Conservation (phyloP, 192 early-diverging fungal genomes). For the Phycomyces blakesleeanus region DNA sequence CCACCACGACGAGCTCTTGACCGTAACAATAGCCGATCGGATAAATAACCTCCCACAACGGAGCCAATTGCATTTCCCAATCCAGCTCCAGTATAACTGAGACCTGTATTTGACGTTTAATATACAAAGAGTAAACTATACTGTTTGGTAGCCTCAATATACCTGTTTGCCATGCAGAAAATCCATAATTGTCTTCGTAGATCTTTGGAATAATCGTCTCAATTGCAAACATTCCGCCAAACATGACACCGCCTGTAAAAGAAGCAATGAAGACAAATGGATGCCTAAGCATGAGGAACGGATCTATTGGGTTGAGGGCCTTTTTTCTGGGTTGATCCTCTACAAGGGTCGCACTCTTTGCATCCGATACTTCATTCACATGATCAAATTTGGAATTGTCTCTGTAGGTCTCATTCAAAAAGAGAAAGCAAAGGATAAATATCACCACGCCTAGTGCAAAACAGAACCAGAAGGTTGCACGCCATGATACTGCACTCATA, state of each 20-base stretch:
- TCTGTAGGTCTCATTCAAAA: slow-evolving; percentile 38
- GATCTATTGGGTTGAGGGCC: slow-evolving; percentile 4
- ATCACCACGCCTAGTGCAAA: slow-evolving; percentile 14
- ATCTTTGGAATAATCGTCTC: slow-evolving; percentile 32
- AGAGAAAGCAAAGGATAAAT: slow-evolving; percentile 37
- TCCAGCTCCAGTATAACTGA: slow-evolving; percentile 38
- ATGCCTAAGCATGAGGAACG: slow-evolving; percentile 28
- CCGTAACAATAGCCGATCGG: slow-evolving; percentile 35
- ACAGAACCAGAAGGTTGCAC: slow-evolving; percentile 7
- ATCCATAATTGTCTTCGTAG: slow-evolving; percentile 20
- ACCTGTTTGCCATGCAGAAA: slow-evolving; percentile 35
- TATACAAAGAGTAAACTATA: too few relatives aligned
- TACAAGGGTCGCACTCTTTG: not conserved
- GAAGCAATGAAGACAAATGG: slow-evolving; percentile 38
- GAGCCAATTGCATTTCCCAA: slow-evolving; percentile 42
- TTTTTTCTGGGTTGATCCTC: not conserved
- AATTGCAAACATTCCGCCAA: slow-evolving; percentile 49
- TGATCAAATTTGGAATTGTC: not conserved
- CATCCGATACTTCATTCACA: not conserved
- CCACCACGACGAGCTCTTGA: slow-evolving; percentile 30
- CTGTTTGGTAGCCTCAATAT: too few relatives aligned
- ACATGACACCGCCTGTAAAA: slow-evolving; percentile 39
- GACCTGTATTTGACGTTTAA: too few relatives aligned
- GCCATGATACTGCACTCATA: slow-evolving; percentile 4
- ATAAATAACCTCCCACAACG: slow-evolving; percentile 35